phyloP scores from a whole-genome alignment of 768 basidiomycete genomes.

The Grammothele lineata region DNA sequence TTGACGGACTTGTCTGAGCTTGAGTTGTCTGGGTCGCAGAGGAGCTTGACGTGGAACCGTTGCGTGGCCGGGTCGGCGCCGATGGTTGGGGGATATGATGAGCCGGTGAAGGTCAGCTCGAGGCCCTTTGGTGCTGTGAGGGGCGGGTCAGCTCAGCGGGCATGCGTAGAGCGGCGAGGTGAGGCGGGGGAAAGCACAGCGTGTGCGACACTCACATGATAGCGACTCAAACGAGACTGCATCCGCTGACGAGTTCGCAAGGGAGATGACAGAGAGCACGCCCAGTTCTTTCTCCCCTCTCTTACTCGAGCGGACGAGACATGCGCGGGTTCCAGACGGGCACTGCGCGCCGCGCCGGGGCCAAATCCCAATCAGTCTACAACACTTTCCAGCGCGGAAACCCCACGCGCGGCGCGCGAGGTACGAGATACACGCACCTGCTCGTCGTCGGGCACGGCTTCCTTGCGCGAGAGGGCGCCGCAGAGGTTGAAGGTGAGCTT shows the following conservation, averaged over 20 bases:
- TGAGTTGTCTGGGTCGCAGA: slow-evolving; percentile 44
- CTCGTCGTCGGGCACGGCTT: slow-evolving; percentile 49
- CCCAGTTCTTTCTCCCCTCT: slow-evolving; percentile 54
- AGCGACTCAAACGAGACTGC: slow-evolving; percentile 24
- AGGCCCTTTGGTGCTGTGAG: slow-evolving; percentile 49
- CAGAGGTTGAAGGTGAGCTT: slow-evolving; percentile 67
- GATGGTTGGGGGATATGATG: slow-evolving; percentile 52
- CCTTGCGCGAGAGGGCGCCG: slow-evolving; percentile 44
- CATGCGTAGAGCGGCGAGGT: background rate
- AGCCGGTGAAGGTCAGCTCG: slow-evolving; percentile 52
- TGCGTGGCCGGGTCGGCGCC: slow-evolving; percentile 46
- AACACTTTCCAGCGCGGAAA: background rate
- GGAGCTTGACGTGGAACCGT: slow-evolving; percentile 54
- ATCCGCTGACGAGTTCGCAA: slow-evolving; percentile 42
- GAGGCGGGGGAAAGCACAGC: background rate
- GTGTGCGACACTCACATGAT: slow-evolving; percentile 34
- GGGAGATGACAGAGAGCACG: slow-evolving; percentile 70
- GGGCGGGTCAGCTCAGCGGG: background rate
- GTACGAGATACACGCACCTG: slow-evolving; percentile 70
- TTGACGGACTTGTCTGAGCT: slow-evolving; percentile 47
- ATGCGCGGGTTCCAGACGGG: slow-evolving; percentile 62
- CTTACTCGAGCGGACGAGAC: slow-evolving; percentile 63
- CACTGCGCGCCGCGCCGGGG: slow-evolving; percentile 52
- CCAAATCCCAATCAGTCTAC: background rate
- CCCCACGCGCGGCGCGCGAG: no score